Percentiles rank a stretch among this genome's conserved stretches.
Conservation (phyloP, 345 rosid species). For the Camelina laxa region DNA sequence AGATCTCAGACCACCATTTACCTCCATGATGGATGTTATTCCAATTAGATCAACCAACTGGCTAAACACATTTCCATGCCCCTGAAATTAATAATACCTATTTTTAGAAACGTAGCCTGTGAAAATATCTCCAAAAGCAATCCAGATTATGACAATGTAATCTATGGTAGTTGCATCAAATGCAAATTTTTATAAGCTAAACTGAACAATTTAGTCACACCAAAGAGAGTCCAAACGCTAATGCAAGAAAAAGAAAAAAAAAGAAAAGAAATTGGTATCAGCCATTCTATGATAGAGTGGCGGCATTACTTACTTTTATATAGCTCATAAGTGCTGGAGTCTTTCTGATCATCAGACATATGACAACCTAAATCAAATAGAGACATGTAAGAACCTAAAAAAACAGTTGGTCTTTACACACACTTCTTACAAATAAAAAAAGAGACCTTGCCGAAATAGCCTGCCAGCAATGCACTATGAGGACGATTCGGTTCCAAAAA, state of each 20-base stretch:
- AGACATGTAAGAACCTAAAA: constrained; percentile 32
- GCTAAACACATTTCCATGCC: constrained; percentile 65
- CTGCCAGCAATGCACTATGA: constrained; percentile 89
- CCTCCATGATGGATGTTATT: constrained; percentile 95
- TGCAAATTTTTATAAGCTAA: constrained; percentile 40
- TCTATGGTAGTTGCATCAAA: constrained; percentile 1
- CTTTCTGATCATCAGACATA: constrained; percentile 93
- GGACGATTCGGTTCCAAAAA: constrained; percentile 84
- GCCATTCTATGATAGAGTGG: not conserved
- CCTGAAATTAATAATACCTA: constrained; percentile 53
- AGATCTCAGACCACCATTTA: constrained; percentile 45
- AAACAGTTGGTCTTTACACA: constrained; percentile 1
- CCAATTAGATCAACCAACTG: constrained; percentile 85
- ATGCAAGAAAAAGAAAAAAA: constrained; percentile 1
- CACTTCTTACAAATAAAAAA: not conserved
- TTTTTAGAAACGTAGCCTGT: not conserved
- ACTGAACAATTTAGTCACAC: constrained; percentile 8
- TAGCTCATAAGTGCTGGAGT: constrained; percentile 83
- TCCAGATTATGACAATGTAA: constrained; percentile 8
- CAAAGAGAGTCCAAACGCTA: constrained; percentile 17
- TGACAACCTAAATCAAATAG: constrained; percentile 68
- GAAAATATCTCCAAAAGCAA: constrained; percentile 15
- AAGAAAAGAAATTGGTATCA: not conserved
- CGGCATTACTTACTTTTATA: constrained; percentile 69
- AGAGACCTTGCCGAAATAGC: constrained; percentile 93